Percentiles rank a stretch among this genome's conserved stretches.
These are phyloP conservation scores for Colletotrichum salicis DNA, from an alignment of 2,329 filamentous ascomycete species.

Conservation along the genomic window DNA sequence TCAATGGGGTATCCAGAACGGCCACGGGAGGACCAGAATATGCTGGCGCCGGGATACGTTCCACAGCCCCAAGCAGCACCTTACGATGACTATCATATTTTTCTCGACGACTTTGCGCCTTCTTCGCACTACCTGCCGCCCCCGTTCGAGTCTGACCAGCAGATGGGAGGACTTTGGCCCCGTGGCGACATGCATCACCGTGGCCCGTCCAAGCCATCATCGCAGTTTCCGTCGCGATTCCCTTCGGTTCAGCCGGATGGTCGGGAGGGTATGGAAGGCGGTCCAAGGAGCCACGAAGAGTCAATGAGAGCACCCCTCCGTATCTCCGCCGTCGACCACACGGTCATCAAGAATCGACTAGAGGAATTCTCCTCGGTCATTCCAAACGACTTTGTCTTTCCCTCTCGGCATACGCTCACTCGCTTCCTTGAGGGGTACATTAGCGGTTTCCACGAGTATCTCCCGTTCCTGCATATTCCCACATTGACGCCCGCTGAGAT, in stretches of 20 bases:
- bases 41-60: slow-evolving; percentile 53
- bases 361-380: slow-evolving; percentile 70
- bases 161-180: slow-evolving; percentile 62
- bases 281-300: slow-evolving; percentile 54
- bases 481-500: slow-evolving; percentile 72
- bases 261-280: slow-evolving; percentile 54
- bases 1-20: slow-evolving; percentile 60
- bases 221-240: slow-evolving; percentile 65
- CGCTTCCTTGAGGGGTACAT: slow-evolving; percentile 78
- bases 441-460: slow-evolving; percentile 69
- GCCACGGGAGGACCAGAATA: slow-evolving; percentile 56
- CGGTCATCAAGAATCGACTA: slow-evolving; percentile 66
- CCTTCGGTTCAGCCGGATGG: slow-evolving; percentile 64
- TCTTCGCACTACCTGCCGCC: slow-evolving; percentile 67
- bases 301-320: slow-evolving; percentile 52
- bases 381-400: slow-evolving; percentile 72
- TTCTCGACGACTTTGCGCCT: slow-evolving; percentile 66
- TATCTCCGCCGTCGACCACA: slow-evolving; percentile 66
- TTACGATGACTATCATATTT: slow-evolving; percentile 69
- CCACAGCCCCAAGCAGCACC: slow-evolving; percentile 51
- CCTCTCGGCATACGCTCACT: slow-evolving; percentile 74
- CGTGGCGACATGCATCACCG: slow-evolving; percentile 53
- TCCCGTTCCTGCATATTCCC: slow-evolving; percentile 73
- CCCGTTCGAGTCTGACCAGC: slow-evolving; percentile 64
- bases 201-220: slow-evolving; percentile 58